These are phyloP conservation scores for Amphibolis antarctica DNA, from an alignment of 106 monocot species.

Conservation along the genomic window DNA sequence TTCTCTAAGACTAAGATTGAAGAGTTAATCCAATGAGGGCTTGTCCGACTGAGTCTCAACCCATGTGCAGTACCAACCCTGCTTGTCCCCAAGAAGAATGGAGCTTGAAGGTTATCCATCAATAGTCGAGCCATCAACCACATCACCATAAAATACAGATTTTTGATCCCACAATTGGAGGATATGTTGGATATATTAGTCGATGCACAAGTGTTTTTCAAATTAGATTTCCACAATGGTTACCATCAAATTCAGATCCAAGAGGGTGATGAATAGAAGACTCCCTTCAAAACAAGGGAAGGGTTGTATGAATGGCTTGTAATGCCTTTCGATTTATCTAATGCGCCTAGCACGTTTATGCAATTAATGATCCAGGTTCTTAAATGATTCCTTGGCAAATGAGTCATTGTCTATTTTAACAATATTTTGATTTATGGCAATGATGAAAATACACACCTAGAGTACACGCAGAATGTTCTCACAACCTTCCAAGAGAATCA, in stretches of 20 bases:
- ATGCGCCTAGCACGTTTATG: no score
- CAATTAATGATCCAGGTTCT: no score
- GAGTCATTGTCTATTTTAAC: no score
- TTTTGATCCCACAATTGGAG: background rate
- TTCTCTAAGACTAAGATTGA: background rate
- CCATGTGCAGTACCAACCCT: background rate
- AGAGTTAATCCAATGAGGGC: background rate
- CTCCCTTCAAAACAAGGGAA: background rate
- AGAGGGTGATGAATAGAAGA: background rate
- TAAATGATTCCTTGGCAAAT: no score
- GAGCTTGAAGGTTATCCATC: background rate
- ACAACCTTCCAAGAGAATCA: background rate
- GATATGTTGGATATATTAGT: background rate
- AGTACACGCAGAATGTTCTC: background rate
- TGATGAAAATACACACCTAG: background rate
- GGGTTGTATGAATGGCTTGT: background rate
- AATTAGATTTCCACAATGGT: background rate
- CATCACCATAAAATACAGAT: background rate
- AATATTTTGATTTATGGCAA: background rate
- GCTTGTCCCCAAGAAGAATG: background rate
- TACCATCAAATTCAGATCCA: background rate
- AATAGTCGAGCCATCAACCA: background rate
- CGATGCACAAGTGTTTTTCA: background rate
- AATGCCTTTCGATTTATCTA: no score
- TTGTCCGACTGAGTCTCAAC: background rate